These are phyloP conservation scores for Rhodotorula sphaerocarpa DNA, from an alignment of 768 basidiomycete genomes.

Conservation along the genomic window DNA sequence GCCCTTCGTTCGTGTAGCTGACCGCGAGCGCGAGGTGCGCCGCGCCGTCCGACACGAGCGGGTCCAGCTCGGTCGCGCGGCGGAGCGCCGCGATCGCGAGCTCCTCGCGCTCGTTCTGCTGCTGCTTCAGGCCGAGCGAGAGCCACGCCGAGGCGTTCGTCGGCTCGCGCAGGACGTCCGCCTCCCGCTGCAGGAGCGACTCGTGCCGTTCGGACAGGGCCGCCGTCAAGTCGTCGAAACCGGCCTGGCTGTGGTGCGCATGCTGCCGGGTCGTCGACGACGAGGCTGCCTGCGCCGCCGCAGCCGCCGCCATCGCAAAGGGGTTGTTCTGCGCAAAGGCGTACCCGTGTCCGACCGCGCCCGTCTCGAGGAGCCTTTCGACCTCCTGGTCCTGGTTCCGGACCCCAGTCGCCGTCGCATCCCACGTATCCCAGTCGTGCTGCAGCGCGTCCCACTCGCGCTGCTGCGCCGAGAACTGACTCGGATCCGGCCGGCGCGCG, in stretches of 20 bases:
- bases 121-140: constrained; percentile 88
- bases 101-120: constrained; percentile 91
- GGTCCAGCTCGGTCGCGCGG: constrained; percentile 71
- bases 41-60: constrained; percentile 51
- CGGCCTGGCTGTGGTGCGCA: constrained; percentile 1
- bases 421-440: constrained; percentile 70
- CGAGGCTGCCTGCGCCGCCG: constrained; percentile 13
- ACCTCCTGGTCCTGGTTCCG: constrained; percentile 42
- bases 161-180: constrained; percentile 70
- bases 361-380: too few relatives aligned
- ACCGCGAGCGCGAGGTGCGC: constrained; percentile 87
- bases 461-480: constrained; percentile 29
- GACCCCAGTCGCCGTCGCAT: constrained; percentile 63
- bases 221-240: constrained; percentile 2
- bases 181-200: constrained; percentile 78
- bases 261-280: constrained; percentile 24
- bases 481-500: neutral
- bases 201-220: constrained; percentile 46
- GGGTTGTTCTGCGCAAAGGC: constrained; percentile 34
- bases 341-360: constrained; percentile 9
- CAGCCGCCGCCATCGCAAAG: constrained; percentile 11
- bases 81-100: constrained; percentile 78
- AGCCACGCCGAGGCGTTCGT: constrained; percentile 71
- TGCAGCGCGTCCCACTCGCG: constrained; percentile 63
- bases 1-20: constrained; percentile 80